phyloP scores from a whole-genome alignment of 768 basidiomycete species.

The Saitozyma sp. region DNA sequence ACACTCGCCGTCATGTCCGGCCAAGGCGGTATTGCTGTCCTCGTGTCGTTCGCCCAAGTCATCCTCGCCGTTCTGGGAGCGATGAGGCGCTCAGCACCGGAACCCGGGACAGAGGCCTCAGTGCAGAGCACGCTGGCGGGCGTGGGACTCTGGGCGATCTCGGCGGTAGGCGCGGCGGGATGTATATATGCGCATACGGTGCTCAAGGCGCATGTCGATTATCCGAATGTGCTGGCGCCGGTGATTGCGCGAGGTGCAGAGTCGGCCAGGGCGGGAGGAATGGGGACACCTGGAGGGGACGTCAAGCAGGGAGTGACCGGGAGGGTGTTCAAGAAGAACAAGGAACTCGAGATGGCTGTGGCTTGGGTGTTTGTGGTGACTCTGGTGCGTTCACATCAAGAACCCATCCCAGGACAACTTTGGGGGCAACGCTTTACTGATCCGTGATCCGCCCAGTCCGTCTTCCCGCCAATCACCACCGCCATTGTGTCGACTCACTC shows the following conservation, averaged over 20 bases:
- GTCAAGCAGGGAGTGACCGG: constrained; percentile 13
- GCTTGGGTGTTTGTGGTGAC: constrained; percentile 77
- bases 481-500: constrained; percentile 69
- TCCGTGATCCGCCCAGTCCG: constrained; percentile 64
- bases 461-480: constrained; percentile 82
- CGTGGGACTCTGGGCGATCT: constrained; percentile 36
- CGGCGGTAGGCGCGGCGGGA: constrained; percentile 19
- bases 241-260: background rate
- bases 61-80: constrained; percentile 54
- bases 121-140: constrained; percentile 22
- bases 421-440: too few relatives aligned
- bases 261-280: background rate
- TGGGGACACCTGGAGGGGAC: background rate
- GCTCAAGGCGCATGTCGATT: constrained; percentile 25
- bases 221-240: constrained; percentile 13
- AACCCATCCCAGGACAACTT: too few relatives aligned
- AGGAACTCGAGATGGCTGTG: constrained; percentile 69
- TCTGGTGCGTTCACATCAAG: constrained; percentile 72
- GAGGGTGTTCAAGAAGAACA: constrained; percentile 58
- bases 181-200: constrained; percentile 29
- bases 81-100: background rate
- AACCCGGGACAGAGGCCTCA: background rate
- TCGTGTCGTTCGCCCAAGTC: constrained; percentile 74
- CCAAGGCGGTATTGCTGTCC: constrained; percentile 80
- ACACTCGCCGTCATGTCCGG: constrained; percentile 76